Evolutionary conservation across 768 basidiomycete genomes (phyloP), one percentile per base, ranked within the genome.

Genomic region (Daedaleopsis nitida): DNA sequence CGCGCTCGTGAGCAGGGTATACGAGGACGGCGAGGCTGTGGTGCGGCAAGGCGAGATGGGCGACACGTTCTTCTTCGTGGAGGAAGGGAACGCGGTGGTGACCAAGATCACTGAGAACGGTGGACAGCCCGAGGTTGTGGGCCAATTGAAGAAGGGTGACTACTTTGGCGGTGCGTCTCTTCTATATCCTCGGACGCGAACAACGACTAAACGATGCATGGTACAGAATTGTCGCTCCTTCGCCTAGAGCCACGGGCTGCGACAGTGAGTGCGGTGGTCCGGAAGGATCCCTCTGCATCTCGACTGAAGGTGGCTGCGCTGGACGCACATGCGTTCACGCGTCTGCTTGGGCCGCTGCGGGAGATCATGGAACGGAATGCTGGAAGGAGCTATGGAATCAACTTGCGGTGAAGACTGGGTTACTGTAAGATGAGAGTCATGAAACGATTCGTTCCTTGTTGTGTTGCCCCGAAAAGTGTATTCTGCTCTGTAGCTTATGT

Each of bases 11-110:
- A 94, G 94, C 69, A 82, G 80, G 61, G 84, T 89, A 9, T 91
- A 93, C 72, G 78, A 82, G 39, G 90, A 94, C 66, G 96, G 94
- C 19, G 88, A 94, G 68, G 84, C 87, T 3, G 93, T 99, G 32
- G 94, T 99, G 55, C 81, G 80, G 51, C 90, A 98, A 74, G 96
- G 96, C 57, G 97, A 99, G 65, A 87, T 92, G 77, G 96, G 97
- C 9, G 94, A 96, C 69, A 95, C 93, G 39, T 98, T 98, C 78
- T 99, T 94, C 81, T 95, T 99, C 64, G 87, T 99, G 35, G 97
- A 98, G 73, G 93, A 93, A 68, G 96, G 96, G 17, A 87, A 91
- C 66, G 96, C 96, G 1, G 79, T 86, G 51, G 95, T 93, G 0
- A 90, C 91, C 48, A 96, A 97, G 77, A 85, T 42, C 39, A 42